Evolutionary conservation across 2,329 filamentous ascomycete genomes (phyloP).

Genomic region (Exophiala dermatitidis): DNA sequence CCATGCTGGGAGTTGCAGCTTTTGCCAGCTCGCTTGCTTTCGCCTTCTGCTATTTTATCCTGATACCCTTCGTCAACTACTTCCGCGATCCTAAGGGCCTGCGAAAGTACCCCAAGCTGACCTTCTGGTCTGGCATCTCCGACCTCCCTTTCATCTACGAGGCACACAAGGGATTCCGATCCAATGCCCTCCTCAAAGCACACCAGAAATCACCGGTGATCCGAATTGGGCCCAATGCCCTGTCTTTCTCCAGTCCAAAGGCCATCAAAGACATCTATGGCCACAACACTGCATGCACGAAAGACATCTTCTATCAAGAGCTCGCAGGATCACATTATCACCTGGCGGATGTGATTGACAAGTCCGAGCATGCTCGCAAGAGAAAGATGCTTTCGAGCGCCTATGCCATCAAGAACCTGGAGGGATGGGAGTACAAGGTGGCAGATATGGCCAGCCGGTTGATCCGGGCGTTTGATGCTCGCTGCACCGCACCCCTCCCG

Average conservation of each 20-base stretch:
- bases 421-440: conserved; percentile 37
- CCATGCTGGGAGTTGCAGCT: conserved; percentile 1
- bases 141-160: conserved; percentile 44
- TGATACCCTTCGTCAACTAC: conserved; percentile 39
- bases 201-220: conserved; percentile 54
- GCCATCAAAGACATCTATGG: conserved; percentile 35
- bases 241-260: neutral
- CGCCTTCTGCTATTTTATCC: conserved; percentile 33
- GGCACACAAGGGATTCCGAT: conserved; percentile 36
- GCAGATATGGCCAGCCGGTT: conserved; percentile 27
- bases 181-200: conserved; percentile 35
- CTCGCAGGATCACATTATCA: conserved; percentile 8
- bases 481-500: conserved; percentile 25
- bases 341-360: conserved; percentile 34
- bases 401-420: conserved; percentile 37
- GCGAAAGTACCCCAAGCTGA: conserved; percentile 42
- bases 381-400: conserved; percentile 35
- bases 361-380: conserved; percentile 35
- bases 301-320: conserved; percentile 4
- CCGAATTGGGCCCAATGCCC: conserved; percentile 8
- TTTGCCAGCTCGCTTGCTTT: neutral
- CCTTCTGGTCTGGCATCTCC: conserved; percentile 40
- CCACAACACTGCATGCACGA: conserved; percentile 31
- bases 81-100: conserved; percentile 44
- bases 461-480: conserved; percentile 30